Evolutionary conservation across 352 stramenopile genomes (phyloP).

Genomic region (Globisporangium orthogonon): DNA sequence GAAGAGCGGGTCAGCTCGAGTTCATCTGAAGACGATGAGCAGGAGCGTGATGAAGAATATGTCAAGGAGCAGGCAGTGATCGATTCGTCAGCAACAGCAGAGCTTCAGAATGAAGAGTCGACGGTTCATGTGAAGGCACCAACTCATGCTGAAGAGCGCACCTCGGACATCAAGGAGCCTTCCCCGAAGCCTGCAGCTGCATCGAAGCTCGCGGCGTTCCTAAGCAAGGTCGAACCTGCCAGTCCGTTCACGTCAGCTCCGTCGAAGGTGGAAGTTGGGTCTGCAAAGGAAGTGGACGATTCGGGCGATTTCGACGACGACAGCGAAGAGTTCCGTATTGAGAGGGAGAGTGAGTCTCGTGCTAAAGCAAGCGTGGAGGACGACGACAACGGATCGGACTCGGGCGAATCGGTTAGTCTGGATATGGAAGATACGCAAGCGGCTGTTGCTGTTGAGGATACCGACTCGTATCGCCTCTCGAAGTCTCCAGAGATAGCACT

Average conservation of each 20-base stretch:
- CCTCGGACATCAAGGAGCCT: background rate
- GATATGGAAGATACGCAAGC: background rate
- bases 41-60: background rate
- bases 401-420: background rate
- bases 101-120: background rate
- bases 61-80: background rate
- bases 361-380: constrained; percentile 3
- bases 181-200: constrained; percentile 11
- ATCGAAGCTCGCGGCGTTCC: constrained; percentile 58
- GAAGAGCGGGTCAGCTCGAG: background rate
- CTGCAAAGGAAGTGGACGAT: constrained; percentile 1
- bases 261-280: constrained; percentile 12
- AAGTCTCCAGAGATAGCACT: constrained; percentile 9
- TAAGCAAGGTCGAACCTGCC: constrained; percentile 46
- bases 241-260: constrained; percentile 8
- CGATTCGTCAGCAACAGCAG: background rate
- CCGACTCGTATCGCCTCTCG: background rate
- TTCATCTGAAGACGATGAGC: background rate
- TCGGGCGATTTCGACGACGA: too few relatives aligned
- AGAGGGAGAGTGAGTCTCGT: background rate
- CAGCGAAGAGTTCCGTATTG: too few relatives aligned
- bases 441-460: background rate
- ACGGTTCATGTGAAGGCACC: background rate
- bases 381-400: background rate
- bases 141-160: background rate